Conservation (phyloP, 371 early-diverging fungal species). For the Mortierella sp. region DNA sequence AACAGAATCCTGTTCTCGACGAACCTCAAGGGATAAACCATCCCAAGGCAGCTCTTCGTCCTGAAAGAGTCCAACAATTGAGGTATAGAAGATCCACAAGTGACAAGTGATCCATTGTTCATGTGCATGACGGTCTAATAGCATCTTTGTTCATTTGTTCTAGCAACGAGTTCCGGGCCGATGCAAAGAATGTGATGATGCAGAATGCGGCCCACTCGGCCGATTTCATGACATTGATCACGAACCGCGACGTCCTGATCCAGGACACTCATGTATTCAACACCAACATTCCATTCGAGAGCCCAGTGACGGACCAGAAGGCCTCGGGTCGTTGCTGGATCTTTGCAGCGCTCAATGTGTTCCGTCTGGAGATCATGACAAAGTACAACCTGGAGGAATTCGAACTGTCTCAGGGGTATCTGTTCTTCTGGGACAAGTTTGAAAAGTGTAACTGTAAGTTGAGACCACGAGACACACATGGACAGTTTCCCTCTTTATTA, state of each 20-base stretch:
- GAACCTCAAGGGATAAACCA: conserved; percentile 42
- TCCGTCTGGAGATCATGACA: conserved; percentile 65
- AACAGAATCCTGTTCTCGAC: conserved; percentile 25
- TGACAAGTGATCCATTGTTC: no score
- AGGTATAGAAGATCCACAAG: conserved; percentile 25
- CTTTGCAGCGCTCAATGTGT: conserved; percentile 79
- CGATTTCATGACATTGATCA: conserved; percentile 66
- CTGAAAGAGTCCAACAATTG: conserved; percentile 19
- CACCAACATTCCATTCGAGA: conserved; percentile 70
- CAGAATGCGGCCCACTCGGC: conserved; percentile 71
- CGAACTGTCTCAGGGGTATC: conserved; percentile 81
- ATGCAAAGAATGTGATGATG: conserved; percentile 74
- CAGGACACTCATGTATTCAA: conserved; percentile 66
- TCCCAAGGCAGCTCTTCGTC: conserved; percentile 32
- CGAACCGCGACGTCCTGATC: conserved; percentile 62
- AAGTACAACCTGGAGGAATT: conserved; percentile 81
- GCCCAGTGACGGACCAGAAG: conserved; percentile 79
- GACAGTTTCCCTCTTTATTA: no score
- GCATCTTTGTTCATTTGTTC: conserved; percentile 14
- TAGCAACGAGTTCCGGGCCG: conserved; percentile 64
- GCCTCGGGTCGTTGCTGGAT: conserved; percentile 88
- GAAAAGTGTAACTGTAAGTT: conserved; percentile 81
- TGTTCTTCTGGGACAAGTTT: conserved; percentile 86
- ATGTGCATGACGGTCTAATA: background rate
- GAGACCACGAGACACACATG: no score